phyloP scores from a whole-genome alignment of 768 basidiomycete species.

The Podaxis carcinomalis region DNA sequence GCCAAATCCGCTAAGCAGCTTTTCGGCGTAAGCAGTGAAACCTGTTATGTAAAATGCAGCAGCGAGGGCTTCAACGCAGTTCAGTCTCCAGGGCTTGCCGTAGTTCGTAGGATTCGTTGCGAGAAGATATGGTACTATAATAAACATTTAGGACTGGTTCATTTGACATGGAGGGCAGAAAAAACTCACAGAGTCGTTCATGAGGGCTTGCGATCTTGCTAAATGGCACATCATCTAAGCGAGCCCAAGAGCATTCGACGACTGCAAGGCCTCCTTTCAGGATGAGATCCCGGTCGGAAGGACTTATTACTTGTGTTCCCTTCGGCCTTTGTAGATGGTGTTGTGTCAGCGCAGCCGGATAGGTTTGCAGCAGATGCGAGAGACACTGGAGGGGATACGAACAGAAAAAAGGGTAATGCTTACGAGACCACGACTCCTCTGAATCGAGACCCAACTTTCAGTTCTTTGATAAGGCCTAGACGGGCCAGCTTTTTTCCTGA shows the following conservation, averaged over 20 bases:
- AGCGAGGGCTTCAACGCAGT: slow-evolving; percentile 92
- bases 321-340: slow-evolving; percentile 57
- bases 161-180: slow-evolving; percentile 12
- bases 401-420: slow-evolving; percentile 23
- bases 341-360: not conserved
- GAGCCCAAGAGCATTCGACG: slow-evolving; percentile 99
- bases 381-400: not conserved
- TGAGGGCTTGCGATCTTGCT: slow-evolving; percentile 89
- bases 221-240: slow-evolving; percentile 92
- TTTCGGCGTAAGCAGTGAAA: slow-evolving; percentile 76
- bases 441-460: slow-evolving; percentile 82
- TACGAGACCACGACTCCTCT: slow-evolving; percentile 93
- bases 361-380: not conserved
- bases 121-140: slow-evolving; percentile 86
- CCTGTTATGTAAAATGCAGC: slow-evolving; percentile 95
- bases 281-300: slow-evolving; percentile 80
- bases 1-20: slow-evolving; percentile 75
- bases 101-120: slow-evolving; percentile 98
- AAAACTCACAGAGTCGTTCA: slow-evolving; percentile 80
- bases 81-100: slow-evolving; percentile 93
- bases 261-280: slow-evolving; percentile 79
- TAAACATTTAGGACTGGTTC: not conserved
- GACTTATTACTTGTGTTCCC: slow-evolving; percentile 72
- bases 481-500: slow-evolving; percentile 88
- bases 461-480: slow-evolving; percentile 77